Conservation (phyloP, 805 yeast species). For the Zygoascus flipseniorum region DNA sequence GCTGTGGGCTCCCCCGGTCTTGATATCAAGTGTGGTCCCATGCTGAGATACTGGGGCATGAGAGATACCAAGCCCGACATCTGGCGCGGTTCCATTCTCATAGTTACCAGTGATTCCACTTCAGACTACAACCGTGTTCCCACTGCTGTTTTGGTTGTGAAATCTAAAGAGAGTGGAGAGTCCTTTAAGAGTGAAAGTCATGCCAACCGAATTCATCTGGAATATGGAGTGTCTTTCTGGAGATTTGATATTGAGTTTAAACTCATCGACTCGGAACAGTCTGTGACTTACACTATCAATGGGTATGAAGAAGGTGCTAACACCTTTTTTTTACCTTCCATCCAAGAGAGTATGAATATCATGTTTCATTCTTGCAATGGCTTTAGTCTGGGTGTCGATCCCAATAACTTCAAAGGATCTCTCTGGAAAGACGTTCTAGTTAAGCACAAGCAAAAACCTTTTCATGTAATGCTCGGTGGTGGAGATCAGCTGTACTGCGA, state of each 20-base stretch:
- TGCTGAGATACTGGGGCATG: constrained; percentile 58
- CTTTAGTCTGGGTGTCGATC: constrained; percentile 65
- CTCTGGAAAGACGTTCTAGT: constrained; percentile 82
- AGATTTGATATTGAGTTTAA: constrained; percentile 51
- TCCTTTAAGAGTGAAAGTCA: constrained; percentile 15
- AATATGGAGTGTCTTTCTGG: constrained; percentile 49
- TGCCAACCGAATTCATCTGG: constrained; percentile 37
- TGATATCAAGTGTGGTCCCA: constrained; percentile 51
- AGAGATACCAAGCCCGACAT: constrained; percentile 39
- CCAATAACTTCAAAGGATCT: constrained; percentile 59
- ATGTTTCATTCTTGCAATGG: constrained; percentile 88
- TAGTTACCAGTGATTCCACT: constrained; percentile 45
- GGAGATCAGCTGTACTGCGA: constrained; percentile 95
- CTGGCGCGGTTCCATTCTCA: constrained; percentile 61
- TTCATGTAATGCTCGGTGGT: constrained; percentile 95
- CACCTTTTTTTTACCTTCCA: constrained; percentile 63
- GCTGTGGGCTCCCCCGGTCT: constrained; percentile 17
- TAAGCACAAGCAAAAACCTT: constrained; percentile 49
- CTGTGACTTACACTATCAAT: constrained; percentile 55
- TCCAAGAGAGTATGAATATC: constrained; percentile 62
- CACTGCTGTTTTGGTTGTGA: constrained; percentile 20
- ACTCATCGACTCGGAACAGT: constrained; percentile 46
- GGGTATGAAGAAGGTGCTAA: constrained; percentile 35
- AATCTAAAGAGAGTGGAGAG: neutral
- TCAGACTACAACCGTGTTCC: constrained; percentile 23